Evolutionary conservation across 108 stramenopile species (phyloP).

Genomic region (Licmophora abbreviata): DNA sequence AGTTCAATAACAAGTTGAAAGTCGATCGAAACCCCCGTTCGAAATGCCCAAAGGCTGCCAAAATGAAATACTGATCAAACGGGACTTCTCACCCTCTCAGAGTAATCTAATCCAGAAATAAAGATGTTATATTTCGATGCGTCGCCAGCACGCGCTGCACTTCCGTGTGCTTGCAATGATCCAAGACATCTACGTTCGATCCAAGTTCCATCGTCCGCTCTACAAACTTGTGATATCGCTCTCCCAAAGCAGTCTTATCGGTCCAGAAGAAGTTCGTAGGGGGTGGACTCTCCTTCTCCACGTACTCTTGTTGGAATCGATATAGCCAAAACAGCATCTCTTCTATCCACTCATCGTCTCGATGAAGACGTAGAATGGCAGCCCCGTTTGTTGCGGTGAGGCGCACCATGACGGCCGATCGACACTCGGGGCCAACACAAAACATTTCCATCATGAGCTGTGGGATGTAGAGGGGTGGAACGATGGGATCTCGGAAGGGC

Average conservation of each 20-base stretch:
- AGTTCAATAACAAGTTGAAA: too few species aligned
- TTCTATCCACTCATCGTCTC: slow-evolving; percentile 75
- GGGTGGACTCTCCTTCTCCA: slow-evolving; percentile 35
- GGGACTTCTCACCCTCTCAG: too few species aligned
- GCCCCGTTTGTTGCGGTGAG: slow-evolving; percentile 79
- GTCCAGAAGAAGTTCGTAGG: slow-evolving; percentile 67
- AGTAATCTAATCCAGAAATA: slow-evolving; percentile 17
- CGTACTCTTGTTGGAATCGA: slow-evolving; percentile 46
- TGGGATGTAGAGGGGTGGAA: slow-evolving; percentile 63
- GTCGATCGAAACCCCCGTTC: too few species aligned
- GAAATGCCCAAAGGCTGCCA: too few species aligned
- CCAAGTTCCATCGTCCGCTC: slow-evolving; percentile 11
- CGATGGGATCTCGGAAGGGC: slow-evolving; percentile 9
- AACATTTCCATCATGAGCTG: slow-evolving; percentile 87
- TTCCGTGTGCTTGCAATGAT: slow-evolving; percentile 12
- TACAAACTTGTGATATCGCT: slow-evolving; percentile 20
- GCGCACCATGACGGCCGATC: slow-evolving; percentile 74
- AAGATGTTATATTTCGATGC: slow-evolving; percentile 4
- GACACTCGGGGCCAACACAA: slow-evolving; percentile 55
- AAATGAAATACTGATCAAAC: too few species aligned
- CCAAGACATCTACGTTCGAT: slow-evolving; percentile 14
- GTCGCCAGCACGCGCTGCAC: slow-evolving; percentile 12
- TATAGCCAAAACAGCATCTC: slow-evolving; percentile 80
- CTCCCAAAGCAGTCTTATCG: slow-evolving; percentile 8
- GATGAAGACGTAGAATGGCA: slow-evolving; percentile 52